These are phyloP conservation scores for Phyllosticta citrichinensis DNA, from an alignment of 2,329 filamentous ascomycete genomes.

Conservation along the genomic window DNA sequence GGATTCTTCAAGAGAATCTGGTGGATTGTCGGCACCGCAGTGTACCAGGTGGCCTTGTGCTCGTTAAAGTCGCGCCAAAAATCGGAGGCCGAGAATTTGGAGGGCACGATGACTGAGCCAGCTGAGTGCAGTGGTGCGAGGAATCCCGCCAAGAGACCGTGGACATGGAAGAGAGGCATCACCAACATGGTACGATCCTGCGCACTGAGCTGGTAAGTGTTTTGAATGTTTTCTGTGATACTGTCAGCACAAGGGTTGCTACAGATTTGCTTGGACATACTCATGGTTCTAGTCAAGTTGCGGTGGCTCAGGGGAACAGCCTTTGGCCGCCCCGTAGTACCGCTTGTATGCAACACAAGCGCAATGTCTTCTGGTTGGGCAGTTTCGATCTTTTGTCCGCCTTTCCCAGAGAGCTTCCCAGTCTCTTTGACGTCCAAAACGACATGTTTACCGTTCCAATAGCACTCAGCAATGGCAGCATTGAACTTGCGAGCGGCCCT, in stretches of 20 bases:
- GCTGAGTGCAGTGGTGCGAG: constrained; percentile 66
- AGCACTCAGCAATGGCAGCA: constrained; percentile 78
- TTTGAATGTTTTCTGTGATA: constrained; percentile 57
- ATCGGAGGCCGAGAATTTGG: constrained; percentile 68
- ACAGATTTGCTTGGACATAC: constrained; percentile 31
- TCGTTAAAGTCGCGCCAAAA: constrained; percentile 73
- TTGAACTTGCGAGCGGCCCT: constrained; percentile 69
- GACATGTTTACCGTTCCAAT: constrained; percentile 64
- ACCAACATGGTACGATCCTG: constrained; percentile 73
- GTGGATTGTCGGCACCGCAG: constrained; percentile 85
- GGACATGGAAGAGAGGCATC: constrained; percentile 86
- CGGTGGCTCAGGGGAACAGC: constrained; percentile 73
- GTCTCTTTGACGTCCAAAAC: constrained; percentile 68
- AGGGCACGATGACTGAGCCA: constrained; percentile 69
- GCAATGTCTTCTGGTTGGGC: constrained; percentile 70
- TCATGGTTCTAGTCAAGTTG: constrained; percentile 74
- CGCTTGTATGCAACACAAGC: constrained; percentile 72
- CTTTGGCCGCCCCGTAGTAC: constrained; percentile 77
- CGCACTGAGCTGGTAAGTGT: constrained; percentile 62
- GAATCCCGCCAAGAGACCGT: constrained; percentile 76
- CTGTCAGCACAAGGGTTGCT: constrained; percentile 1
- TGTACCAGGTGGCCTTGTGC: constrained; percentile 81
- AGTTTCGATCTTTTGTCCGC: constrained; percentile 36
- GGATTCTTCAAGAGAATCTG: constrained; percentile 74
- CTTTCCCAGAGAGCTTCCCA: constrained; percentile 52